phyloP scores from a whole-genome alignment of 2,329 filamentous ascomycete species.

The Stemphylium lycopersici region DNA sequence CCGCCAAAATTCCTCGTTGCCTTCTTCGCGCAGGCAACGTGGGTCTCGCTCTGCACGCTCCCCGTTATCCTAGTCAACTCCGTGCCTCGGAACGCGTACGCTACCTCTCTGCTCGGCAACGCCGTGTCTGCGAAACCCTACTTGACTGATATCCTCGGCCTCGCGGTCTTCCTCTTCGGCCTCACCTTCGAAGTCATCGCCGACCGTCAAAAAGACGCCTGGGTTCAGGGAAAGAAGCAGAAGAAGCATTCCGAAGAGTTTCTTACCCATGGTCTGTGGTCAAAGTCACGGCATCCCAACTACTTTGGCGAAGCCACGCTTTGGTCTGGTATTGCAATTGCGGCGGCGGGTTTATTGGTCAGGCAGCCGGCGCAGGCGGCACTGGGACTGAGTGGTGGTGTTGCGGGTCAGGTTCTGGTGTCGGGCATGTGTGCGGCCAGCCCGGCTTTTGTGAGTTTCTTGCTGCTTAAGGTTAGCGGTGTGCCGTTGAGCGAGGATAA shows the following conservation, averaged over 20 bases:
- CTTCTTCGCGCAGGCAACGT: slow-evolving; percentile 68
- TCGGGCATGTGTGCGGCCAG: slow-evolving; percentile 62
- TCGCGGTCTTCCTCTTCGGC: slow-evolving; percentile 65
- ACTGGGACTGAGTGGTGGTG: slow-evolving; percentile 59
- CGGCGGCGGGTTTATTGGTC: slow-evolving; percentile 63
- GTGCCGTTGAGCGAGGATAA: slow-evolving; percentile 71
- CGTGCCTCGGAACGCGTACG: slow-evolving; percentile 61
- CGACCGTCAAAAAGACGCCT: slow-evolving; percentile 68
- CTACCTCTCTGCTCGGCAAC: slow-evolving; percentile 52
- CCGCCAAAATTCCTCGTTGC: slow-evolving; percentile 61
- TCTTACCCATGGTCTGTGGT: slow-evolving; percentile 67
- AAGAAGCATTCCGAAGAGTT: slow-evolving; percentile 73
- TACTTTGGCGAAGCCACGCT: slow-evolving; percentile 75
- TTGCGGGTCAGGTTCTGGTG: slow-evolving; percentile 53
- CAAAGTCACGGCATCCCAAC: slow-evolving; percentile 67
- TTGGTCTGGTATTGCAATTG: slow-evolving; percentile 70
- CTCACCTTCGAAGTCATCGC: slow-evolving; percentile 66
- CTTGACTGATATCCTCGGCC: slow-evolving; percentile 62
- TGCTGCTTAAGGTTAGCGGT: slow-evolving; percentile 68
- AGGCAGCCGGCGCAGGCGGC: slow-evolving; percentile 61
- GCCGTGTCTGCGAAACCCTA: slow-evolving; percentile 49
- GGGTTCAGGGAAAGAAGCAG: slow-evolving; percentile 65
- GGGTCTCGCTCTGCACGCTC: slow-evolving; percentile 71
- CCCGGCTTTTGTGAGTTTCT: slow-evolving; percentile 68
- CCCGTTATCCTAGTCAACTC: slow-evolving; percentile 70